A percentile compares a stretch with the other conserved stretches of the same genome.
These are phyloP conservation scores for Pseudocercospora cruenta DNA, from an alignment of 2,329 filamentous ascomycete genomes.

Conservation along the genomic window DNA sequence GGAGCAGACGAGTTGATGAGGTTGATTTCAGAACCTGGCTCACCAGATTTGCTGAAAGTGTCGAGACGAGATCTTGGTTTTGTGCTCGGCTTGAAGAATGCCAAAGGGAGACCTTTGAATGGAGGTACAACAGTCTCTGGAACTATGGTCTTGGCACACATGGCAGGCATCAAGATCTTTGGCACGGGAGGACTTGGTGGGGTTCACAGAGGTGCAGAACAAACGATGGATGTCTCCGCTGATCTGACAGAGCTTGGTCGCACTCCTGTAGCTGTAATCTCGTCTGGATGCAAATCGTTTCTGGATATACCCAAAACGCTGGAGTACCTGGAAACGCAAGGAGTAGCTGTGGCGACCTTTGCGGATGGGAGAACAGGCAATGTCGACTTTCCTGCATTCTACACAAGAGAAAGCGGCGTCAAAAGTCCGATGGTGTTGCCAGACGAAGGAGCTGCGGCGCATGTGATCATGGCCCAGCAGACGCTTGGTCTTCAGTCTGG, in stretches of 20 bases:
- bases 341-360: constrained; percentile 85
- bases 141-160: constrained; percentile 85
- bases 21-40: constrained; percentile 63
- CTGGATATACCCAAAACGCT: constrained; percentile 88
- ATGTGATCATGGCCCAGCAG: constrained; percentile 82
- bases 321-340: constrained; percentile 75
- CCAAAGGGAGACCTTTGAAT: constrained; percentile 70
- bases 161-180: constrained; percentile 89
- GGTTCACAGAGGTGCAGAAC: constrained; percentile 86
- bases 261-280: constrained; percentile 84
- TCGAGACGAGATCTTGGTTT: constrained; percentile 86
- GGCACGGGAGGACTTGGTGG: constrained; percentile 93
- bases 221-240: constrained; percentile 89
- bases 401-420: constrained; percentile 81
- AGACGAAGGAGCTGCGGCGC: constrained; percentile 79
- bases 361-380: constrained; percentile 73
- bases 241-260: constrained; percentile 92
- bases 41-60: constrained; percentile 68
- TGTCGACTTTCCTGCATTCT: constrained; percentile 91
- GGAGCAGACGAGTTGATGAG: constrained; percentile 70
- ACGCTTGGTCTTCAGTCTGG: constrained; percentile 74
- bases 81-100: constrained; percentile 72
- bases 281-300: constrained; percentile 93
- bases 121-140: constrained; percentile 92
- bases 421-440: constrained; percentile 76